Base-by-base conservation (phyloP, 2,329 filamentous ascomycete genomes). In the Atkinsonella texensis region DNA sequence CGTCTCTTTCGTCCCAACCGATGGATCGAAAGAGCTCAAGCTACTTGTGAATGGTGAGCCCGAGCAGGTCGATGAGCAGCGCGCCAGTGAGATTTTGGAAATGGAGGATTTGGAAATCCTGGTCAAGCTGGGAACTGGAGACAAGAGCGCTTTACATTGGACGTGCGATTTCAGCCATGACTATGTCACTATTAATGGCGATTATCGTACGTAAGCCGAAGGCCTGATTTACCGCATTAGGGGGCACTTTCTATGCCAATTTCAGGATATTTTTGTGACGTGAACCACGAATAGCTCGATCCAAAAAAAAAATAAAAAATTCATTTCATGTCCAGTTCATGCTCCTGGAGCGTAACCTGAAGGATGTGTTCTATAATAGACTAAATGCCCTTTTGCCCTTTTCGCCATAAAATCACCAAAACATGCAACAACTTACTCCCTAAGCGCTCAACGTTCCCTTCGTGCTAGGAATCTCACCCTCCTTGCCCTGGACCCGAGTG, bases 381-480 rank as follows among this genome's bases (percentile, higher is more conserved):
- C 28, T 7, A 28, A 28, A 28, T 28, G 28, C 28, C 28, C 28
- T 8, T 4, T 1, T 28, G 20, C 28, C 28, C 28, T 18, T 11
- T 13, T 41, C 39, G 39, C 39, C 41, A 20, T 13, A 28, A 17
- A 45, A 51, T 51, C 50, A 45, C 40, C 28, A 39, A 53, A 12
- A 33, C 40, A 51, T 49, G 31, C 48, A 39, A 52, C 46, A 49
- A 33, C 48, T 10, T 35, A 23, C n/a, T 8, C n/a, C 55, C 45
- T 68, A 83, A 15, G 79, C 78, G 62, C 74, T 82, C 68, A 96
- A 68, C 35, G 95, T 95, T 11, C 91, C 91, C 79, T 97, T 97
- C 9, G 91, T 97, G 72, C 90, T 96, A 50, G 90, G 87, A 28
- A 97, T 83, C 75, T 98, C 93, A 2, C 89, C 89, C 70, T 94